Base-by-base conservation (phyloP, 805 yeast species). In the Wickerhamomyces mucosus region DNA sequence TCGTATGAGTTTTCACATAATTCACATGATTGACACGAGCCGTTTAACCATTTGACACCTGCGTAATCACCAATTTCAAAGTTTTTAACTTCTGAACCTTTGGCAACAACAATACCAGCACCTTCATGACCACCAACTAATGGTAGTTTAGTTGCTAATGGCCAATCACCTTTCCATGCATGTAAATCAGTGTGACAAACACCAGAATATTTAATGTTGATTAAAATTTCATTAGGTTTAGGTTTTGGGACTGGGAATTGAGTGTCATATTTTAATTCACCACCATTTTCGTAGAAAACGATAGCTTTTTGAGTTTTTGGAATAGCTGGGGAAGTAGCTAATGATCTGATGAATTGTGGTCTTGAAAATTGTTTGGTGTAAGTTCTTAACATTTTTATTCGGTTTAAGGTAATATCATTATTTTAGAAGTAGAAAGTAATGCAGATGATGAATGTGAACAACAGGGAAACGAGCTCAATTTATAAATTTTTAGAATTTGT, bases 81-180 rank as follows among this genome's bases (percentile, higher is more conserved):
- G 42, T 72, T 73, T 32, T 58, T 63, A 36, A 75, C 82, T 46
- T 67, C 61, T 26, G 64, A 64, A 50, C 82, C 82, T 54, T 64
- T 59, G 31, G 69, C 78, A 39, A 75, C 82, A 40, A 75, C 82
- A 21, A 69, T 67, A 58, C 82, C 81, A 29, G 80, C 79, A 63
- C 82, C 82, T 58, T 75, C 82, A 56, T 75, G 82, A 50, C 82
- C 82, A 46, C 82, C 82, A 28, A 75, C 78, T 45, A 75, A 61
- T 26, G 80, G 81, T 45, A 74, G 60, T 48, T 72, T 72, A 39
- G 67, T 62, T 21, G 51, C 61, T 46, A 72, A 55, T 32, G 78
- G 77, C 79, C 78, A 72, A 46, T 72, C 79, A 42, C 76, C 50
- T 19, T 43, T 38, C 48, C 77, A 72, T 29, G 78, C 79, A 51